Conservation (phyloP, 805 yeast genomes). For the Candida morakotiae region DNA sequence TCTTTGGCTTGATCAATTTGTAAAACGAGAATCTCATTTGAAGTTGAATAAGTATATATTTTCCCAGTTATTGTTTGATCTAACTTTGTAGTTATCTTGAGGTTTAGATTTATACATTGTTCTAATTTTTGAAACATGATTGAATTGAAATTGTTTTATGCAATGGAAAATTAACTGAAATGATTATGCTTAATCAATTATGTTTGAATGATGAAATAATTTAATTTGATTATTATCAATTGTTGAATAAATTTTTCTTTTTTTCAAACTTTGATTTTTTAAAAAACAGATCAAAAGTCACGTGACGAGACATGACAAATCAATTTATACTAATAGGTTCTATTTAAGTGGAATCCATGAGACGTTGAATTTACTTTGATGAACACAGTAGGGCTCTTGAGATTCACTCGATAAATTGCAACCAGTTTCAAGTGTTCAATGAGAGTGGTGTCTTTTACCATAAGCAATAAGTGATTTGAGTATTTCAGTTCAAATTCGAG, state of each 20-base stretch:
- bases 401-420: no score
- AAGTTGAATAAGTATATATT: conserved; percentile 58
- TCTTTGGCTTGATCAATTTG: conserved; percentile 12
- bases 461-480: no score
- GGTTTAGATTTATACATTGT: conserved; percentile 31
- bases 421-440: no score
- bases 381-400: no score
- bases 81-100: conserved; percentile 55
- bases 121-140: conserved; percentile 10
- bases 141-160: no score
- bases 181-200: no score
- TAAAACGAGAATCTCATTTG: conserved; percentile 31
- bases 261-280: not conserved
- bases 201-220: not conserved
- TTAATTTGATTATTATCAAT: not conserved
- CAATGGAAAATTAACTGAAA: conserved; percentile 3
- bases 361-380: no score
- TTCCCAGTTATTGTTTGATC: conserved; percentile 59
- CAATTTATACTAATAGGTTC: no score
- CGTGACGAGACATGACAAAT: not conserved
- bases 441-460: no score
- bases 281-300: not conserved
- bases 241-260: conserved; percentile 1
- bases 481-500: no score
- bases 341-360: no score